phyloP scores from a whole-genome alignment of 805 yeast species.

The Sugiyamaella americana region DNA sequence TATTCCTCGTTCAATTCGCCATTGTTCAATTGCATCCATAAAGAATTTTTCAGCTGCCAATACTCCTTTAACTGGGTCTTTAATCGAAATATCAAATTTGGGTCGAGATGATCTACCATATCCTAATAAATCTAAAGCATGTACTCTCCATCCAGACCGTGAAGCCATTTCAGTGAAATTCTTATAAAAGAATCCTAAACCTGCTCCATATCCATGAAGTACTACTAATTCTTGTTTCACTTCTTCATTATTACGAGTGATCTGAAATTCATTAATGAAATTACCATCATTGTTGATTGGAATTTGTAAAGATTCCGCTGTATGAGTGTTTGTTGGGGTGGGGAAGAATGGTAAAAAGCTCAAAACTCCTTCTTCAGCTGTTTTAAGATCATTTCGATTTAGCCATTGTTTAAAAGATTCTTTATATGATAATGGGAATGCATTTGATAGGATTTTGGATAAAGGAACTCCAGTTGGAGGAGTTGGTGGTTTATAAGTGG shows the following conservation, averaged over 20 bases:
- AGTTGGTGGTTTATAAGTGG: constrained; percentile 23
- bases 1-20: constrained; percentile 51
- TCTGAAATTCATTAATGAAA: constrained; percentile 70
- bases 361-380: constrained; percentile 47
- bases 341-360: constrained; percentile 48
- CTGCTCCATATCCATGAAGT: constrained; percentile 92
- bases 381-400: constrained; percentile 30
- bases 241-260: constrained; percentile 28
- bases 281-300: constrained; percentile 42
- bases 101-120: constrained; percentile 88
- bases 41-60: constrained; percentile 53
- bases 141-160: constrained; percentile 56
- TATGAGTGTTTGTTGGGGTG: constrained; percentile 22
- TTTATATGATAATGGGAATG: constrained; percentile 33
- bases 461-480: constrained; percentile 34
- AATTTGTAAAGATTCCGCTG: constrained; percentile 43
- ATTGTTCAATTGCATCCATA: constrained; percentile 53
- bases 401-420: constrained; percentile 43
- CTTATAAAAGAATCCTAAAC: constrained; percentile 72
- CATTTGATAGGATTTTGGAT: constrained; percentile 23
- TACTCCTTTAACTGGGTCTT: constrained; percentile 35
- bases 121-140: constrained; percentile 83
- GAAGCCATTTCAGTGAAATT: constrained; percentile 49
- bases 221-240: constrained; percentile 43
- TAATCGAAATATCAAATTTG: constrained; percentile 37